These are phyloP conservation scores for Akanthomyces muscarius DNA, from an alignment of 2,329 filamentous ascomycete genomes.

Conservation along the genomic window DNA sequence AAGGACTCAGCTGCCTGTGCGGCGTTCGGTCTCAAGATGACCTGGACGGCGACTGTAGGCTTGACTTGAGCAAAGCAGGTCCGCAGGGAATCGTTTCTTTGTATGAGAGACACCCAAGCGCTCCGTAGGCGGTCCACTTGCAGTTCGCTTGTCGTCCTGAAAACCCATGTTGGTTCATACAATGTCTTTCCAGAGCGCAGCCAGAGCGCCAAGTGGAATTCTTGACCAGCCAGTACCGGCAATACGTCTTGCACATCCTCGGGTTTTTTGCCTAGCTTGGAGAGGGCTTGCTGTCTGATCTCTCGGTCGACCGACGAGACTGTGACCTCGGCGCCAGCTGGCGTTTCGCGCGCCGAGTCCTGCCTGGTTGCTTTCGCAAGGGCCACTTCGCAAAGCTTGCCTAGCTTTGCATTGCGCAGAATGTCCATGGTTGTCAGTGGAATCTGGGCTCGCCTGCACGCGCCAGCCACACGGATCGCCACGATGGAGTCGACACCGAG, in stretches of 20 bases:
- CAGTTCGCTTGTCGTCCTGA: not conserved
- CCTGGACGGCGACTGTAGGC: not conserved
- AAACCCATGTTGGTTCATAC: conserved; percentile 5
- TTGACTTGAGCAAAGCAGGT: not conserved
- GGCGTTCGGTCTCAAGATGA: not conserved
- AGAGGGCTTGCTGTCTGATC: not conserved
- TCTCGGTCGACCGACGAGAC: not conserved
- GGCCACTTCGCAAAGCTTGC: conserved; percentile 2
- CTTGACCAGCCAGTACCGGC: not conserved
- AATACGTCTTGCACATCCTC: conserved; percentile 1
- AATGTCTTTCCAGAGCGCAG: conserved; percentile 1
- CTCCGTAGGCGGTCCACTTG: not conserved
- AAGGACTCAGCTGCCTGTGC: not conserved
- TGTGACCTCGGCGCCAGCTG: not conserved
- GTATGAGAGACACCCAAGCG: not conserved
- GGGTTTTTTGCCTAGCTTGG: not conserved
- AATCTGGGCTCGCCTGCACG: not conserved
- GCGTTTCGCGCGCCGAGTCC: not conserved
- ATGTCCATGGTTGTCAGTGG: conserved; percentile 3
- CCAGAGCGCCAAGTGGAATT: conserved; percentile 2
- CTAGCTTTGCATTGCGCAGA: not conserved
- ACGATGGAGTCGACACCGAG: conserved; percentile 4
- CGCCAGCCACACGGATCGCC: not conserved
- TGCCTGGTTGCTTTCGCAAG: conserved; percentile 1
- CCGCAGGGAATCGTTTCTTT: not conserved